phyloP scores from a whole-genome alignment of 805 yeast species.

The Candida coquimbonensis region DNA sequence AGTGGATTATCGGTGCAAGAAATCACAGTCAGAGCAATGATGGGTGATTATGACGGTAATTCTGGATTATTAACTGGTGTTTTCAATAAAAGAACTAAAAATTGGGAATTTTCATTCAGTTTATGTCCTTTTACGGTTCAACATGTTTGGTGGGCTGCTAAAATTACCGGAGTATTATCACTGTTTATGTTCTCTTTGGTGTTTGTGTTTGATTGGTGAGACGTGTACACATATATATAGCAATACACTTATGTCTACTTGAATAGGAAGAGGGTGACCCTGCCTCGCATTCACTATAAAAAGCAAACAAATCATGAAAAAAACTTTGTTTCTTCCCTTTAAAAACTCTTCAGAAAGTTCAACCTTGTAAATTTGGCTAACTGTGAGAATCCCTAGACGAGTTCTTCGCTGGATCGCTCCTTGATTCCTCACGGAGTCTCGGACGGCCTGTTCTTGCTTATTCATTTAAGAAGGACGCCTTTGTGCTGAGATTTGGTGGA shows the following conservation, averaged over 20 bases:
- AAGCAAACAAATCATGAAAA: neutral
- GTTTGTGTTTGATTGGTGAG: constrained; percentile 9
- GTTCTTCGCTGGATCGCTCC: neutral
- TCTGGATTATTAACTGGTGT: constrained; percentile 80
- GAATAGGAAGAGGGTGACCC: too few species aligned
- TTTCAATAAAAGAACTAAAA: constrained; percentile 33
- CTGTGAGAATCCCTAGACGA: neutral
- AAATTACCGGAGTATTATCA: constrained; percentile 41
- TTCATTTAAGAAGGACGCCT: constrained; percentile 9
- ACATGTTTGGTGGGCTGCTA: constrained; percentile 94
- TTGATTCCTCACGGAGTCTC: too few species aligned
- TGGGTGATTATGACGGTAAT: constrained; percentile 94
- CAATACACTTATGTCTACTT: too few species aligned
- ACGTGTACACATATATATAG: too few species aligned
- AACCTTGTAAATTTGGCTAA: constrained; percentile 6
- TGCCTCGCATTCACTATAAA: too few species aligned
- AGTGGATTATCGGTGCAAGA: constrained; percentile 47
- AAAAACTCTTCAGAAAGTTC: constrained; percentile 7
- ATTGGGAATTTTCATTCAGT: constrained; percentile 63
- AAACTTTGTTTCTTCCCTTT: neutral
- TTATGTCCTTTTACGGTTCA: constrained; percentile 81
- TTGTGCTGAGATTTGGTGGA: constrained; percentile 3
- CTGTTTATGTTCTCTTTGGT: constrained; percentile 30
- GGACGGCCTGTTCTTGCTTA: constrained; percentile 9
- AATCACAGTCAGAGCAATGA: constrained; percentile 83